Evolutionary conservation across 139 green algal genomes (phyloP).

Genomic region (Chlorella sorokiniana): DNA sequence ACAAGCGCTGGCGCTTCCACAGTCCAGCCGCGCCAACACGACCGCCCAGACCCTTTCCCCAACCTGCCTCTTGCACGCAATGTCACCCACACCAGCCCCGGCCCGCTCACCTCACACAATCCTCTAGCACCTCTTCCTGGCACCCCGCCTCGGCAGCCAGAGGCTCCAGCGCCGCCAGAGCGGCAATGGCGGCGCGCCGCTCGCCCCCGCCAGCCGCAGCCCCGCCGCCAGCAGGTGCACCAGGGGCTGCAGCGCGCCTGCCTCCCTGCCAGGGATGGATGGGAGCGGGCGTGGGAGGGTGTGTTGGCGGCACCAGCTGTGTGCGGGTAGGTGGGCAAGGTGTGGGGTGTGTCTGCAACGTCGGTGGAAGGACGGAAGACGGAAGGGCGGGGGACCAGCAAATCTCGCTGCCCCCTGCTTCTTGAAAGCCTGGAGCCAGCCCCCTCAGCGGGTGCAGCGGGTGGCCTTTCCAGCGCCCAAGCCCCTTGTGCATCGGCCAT

Average conservation of each 20-base stretch:
- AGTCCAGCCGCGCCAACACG: too few species aligned
- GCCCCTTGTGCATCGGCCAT: too few species aligned
- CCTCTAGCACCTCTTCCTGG: background rate
- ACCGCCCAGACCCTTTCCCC: too few species aligned
- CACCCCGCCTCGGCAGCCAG: background rate
- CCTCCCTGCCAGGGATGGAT: background rate
- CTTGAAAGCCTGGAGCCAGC: background rate
- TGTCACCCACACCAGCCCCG: background rate
- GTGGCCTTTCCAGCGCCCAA: too few species aligned
- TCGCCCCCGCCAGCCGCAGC: slow-evolving; percentile 24
- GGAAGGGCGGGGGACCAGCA: background rate
- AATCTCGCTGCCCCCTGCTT: background rate
- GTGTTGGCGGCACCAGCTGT: too few species aligned
- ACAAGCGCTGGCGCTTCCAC: too few species aligned
- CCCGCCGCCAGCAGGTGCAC: slow-evolving; percentile 21
- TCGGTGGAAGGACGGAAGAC: background rate
- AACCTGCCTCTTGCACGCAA: background rate
- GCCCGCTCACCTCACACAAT: background rate
- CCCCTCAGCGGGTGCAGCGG: background rate
- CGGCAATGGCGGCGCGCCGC: slow-evolving; percentile 8
- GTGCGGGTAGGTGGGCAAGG: too few species aligned
- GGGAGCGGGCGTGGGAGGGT: background rate
- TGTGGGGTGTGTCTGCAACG: background rate
- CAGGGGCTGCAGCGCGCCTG: slow-evolving; percentile 7
- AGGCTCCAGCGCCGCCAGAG: slow-evolving; percentile 15